Base-by-base conservation (phyloP, 1,284 basidiomycete species). In the Cutaneotrichosporon mucoides region DNA sequence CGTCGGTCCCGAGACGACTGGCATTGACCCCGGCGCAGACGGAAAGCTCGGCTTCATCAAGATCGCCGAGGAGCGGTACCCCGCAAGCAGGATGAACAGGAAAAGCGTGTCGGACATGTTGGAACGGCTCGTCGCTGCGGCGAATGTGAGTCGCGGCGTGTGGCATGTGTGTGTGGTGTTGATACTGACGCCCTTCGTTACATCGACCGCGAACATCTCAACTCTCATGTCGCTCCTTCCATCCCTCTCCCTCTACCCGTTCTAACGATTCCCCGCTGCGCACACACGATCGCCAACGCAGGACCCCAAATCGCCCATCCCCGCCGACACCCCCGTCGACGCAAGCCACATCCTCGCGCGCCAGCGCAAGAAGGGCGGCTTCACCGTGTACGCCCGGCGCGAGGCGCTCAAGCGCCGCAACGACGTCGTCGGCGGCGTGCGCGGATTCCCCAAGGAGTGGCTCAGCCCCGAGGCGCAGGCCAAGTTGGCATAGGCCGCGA, bases 81-180 rank as follows among this genome's bases (percentile, higher is more conserved):
- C 86, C 4, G 82, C 84, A 66, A 82, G 85, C 1, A 81, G 84
- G 33, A 87, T 89, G 88, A 94, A 94, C 76, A 76, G 92, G 66
- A 92, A 92, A 74, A 90, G 88, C 86, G 87, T 86, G 24, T 88
- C 87, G 68, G 90, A 93, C 69, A 82, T 84, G 9, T 75, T 94
- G 53, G 87, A 91, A 69, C 79, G 82, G 62, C 78, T 94, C 43
- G 76, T 92, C 62, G 77, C 76, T 11, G 85, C 87, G 67, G 88
- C 90, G 11, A 92, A 92, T 75, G 92, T 92, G 62, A 64, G 79
- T 66, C 6, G 1, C 24, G 6, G 40, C 38, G n/a, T 40, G 40
- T 7, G 15, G 44, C 6, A n/a, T 12, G 5, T 6, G 1, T 5
- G 9, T 12, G 46, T 4, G 24, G 24, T 24, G 24, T 24, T 24